A percentile compares a stretch with the other conserved stretches of the same genome.
phyloP scores from a whole-genome alignment of 768 basidiomycete species.

The Russula abietina region DNA sequence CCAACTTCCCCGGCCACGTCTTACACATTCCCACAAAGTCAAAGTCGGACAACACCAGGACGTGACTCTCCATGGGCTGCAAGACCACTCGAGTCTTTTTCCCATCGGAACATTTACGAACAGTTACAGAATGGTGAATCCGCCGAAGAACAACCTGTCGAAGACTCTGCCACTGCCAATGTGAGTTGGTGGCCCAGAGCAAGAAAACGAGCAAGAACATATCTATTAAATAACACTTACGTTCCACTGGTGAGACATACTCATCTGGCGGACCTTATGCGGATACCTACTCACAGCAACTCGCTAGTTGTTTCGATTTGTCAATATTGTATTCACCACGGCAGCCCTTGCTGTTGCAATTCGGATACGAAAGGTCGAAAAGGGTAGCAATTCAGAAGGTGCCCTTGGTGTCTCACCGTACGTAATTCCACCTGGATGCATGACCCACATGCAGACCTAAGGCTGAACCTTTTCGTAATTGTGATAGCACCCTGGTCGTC shows the following conservation, averaged over 20 bases:
- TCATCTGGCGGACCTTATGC: background rate
- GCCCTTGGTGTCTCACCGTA: conserved; percentile 67
- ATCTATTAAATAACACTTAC: conserved; percentile 68
- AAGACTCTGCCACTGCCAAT: conserved; percentile 17
- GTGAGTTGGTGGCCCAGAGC: conserved; percentile 30
- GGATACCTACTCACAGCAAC: background rate
- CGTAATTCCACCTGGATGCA: background rate
- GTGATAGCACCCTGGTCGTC: conserved; percentile 67
- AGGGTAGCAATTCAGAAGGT: conserved; percentile 47
- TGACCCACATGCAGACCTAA: conserved; percentile 48
- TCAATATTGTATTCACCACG: conserved; percentile 78
- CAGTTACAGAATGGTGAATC: conserved; percentile 15
- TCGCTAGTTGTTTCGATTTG: conserved; percentile 70
- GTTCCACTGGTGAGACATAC: conserved; percentile 61
- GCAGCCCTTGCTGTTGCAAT: conserved; percentile 76
- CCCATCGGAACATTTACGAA: conserved; percentile 9
- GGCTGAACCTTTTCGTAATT: conserved; percentile 1
- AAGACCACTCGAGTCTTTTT: conserved; percentile 30
- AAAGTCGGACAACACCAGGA: conserved; percentile 53
- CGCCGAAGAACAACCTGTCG: background rate
- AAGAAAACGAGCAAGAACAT: conserved; percentile 51
- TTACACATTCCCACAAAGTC: conserved; percentile 51
- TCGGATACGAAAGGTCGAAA: conserved; percentile 59
- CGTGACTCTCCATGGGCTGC: conserved; percentile 68
- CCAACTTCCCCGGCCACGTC: conserved; percentile 33